Evolutionary conservation across 768 basidiomycete species (phyloP), one percentile per base, ranked within the genome.

Genomic region (Kwoniella mangroviensis): DNA sequence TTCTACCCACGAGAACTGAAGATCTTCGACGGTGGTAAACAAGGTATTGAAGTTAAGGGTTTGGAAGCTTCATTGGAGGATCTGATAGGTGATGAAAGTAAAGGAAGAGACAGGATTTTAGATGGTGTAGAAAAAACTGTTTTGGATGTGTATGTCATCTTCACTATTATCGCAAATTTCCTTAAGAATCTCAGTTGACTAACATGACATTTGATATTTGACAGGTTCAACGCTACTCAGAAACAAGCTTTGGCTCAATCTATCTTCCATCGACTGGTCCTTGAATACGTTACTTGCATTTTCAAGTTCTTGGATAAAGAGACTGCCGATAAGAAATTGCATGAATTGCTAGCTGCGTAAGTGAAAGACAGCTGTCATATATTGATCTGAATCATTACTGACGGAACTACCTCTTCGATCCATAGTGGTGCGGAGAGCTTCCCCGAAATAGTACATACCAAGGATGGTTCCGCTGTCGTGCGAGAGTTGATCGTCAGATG

Each of bases 371-470:
- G 4, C 3, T 51, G 17, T 49, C 19, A 22, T 19, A 13, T 54
- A 10, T 4, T 45, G 42, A 26, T 41, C 17, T 57, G 9, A 49
- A 49, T 45, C 22, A 10, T 41, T 13, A 13, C 19, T 17, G 43
- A 40, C 66, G 59, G 58, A 67, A 19, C 2, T 65, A 28, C 49
- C 6, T 53, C n/a, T 6, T 53, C 49, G 28, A 2, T 54, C 10
- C 15, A 40, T 28, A 69, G 68, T 19, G 68, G 62, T n/a, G 68
- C 62, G 72, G 94, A 96, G 52, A 87, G 90, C 21, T 85, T 96
- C 7, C 90, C 94, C 0, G 94, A 97, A 79, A 92, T 96, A 87
- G 92, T 94, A 0, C 94, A 98, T 77, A 98, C 94, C 17, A 93
- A 89, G 78, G 92, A 96, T 75, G 94, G 94, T 21, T 92, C 92